Evolutionary conservation across 495 filamentous ascomycete species (phyloP).

Genomic region (Aspergillus bridgeri): DNA sequence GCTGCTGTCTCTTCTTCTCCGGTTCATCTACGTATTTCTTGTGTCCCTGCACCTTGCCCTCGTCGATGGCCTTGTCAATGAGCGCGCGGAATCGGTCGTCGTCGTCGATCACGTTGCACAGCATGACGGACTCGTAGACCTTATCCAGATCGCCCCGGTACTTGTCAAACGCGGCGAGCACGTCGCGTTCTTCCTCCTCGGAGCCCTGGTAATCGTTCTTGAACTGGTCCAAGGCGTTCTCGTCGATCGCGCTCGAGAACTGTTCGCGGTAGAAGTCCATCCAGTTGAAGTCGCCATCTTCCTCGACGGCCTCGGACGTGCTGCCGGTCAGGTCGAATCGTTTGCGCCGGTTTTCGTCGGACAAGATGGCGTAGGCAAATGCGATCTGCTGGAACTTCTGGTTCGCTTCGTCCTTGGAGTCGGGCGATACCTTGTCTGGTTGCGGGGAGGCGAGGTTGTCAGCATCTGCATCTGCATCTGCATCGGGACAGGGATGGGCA

Average conservation of each 20-base stretch:
- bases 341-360: conserved; percentile 68
- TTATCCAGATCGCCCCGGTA: conserved; percentile 66
- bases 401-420: conserved; percentile 65
- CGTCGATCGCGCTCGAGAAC: conserved; percentile 66
- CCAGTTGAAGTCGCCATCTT: conserved; percentile 85
- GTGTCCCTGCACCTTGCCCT: conserved; percentile 60
- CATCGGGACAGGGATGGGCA: neutral
- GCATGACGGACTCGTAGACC: conserved; percentile 80
- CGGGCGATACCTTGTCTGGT: conserved; percentile 68
- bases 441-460: neutral
- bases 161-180: conserved; percentile 70
- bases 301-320: conserved; percentile 72
- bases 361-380: conserved; percentile 90
- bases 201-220: conserved; percentile 76
- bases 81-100: conserved; percentile 78
- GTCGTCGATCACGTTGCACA: conserved; percentile 78
- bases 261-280: conserved; percentile 80
- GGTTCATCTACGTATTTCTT: conserved; percentile 68
- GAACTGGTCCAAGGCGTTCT: conserved; percentile 67
- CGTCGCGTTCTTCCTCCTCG: conserved; percentile 73
- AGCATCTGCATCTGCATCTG: neutral
- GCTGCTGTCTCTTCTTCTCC: conserved; percentile 57
- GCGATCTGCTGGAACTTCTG: conserved; percentile 82
- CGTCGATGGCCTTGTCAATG: conserved; percentile 76
- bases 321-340: conserved; percentile 88